phyloP scores from a whole-genome alignment of 768 basidiomycete genomes.

The Gelatoporia subvermispora region DNA sequence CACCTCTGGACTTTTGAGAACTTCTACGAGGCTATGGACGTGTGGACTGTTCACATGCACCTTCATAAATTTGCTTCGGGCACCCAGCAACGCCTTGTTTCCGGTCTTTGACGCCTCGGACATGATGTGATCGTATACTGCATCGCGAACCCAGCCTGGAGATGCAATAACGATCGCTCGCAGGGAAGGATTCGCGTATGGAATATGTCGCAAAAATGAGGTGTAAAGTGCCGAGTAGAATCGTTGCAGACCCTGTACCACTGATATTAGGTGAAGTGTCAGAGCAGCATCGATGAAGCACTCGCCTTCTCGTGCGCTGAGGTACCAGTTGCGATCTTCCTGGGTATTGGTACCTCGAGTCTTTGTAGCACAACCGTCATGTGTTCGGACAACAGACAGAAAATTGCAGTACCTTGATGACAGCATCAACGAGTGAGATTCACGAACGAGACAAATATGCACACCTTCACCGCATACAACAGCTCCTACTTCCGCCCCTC shows the following conservation, averaged over 20 bases:
- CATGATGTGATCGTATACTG: slow-evolving; percentile 79
- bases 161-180: slow-evolving; percentile 94
- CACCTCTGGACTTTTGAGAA: slow-evolving; percentile 92
- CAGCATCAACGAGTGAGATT: not conserved
- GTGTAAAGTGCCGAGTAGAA: slow-evolving; percentile 87
- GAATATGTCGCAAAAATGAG: slow-evolving; percentile 86
- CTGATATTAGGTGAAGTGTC: not conserved
- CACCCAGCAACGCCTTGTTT: slow-evolving; percentile 78
- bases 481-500: slow-evolving; percentile 94
- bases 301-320: slow-evolving; percentile 79
- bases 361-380: slow-evolving; percentile 93
- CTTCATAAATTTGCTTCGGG: slow-evolving; percentile 80
- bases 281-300: not conserved
- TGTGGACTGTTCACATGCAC: slow-evolving; percentile 92
- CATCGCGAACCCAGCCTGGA: slow-evolving; percentile 93
- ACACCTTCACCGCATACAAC: slow-evolving; percentile 90
- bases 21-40: slow-evolving; percentile 93
- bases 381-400: slow-evolving; percentile 93
- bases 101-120: slow-evolving; percentile 73
- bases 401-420: slow-evolving; percentile 68
- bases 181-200: slow-evolving; percentile 65
- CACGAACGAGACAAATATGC: not conserved
- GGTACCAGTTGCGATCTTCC: slow-evolving; percentile 79
- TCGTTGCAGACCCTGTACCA: slow-evolving; percentile 53
- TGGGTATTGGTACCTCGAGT: slow-evolving; percentile 82